These are phyloP conservation scores for Amanita rimosa DNA, from an alignment of 768 basidiomycete genomes.

Conservation along the genomic window DNA sequence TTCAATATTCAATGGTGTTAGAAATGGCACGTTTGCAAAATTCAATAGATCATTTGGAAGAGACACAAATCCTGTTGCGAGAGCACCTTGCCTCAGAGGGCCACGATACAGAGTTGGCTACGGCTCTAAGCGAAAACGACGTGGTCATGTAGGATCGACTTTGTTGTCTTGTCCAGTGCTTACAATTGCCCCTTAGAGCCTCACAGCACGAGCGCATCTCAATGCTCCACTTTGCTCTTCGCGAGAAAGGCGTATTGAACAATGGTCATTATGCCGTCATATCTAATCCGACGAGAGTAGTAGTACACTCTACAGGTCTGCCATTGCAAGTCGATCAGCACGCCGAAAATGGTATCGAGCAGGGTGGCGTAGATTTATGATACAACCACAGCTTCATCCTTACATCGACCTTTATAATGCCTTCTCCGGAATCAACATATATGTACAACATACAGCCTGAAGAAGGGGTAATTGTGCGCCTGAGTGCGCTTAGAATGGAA, in stretches of 20 bases:
- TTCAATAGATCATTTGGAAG: conserved; percentile 50
- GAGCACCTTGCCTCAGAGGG: conserved; percentile 28
- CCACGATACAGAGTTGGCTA: conserved; percentile 32
- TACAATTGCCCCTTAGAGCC: conserved; percentile 29
- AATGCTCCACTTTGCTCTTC: conserved; percentile 56
- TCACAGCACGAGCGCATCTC: conserved; percentile 70
- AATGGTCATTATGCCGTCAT: conserved; percentile 36
- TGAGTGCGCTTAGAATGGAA: not conserved
- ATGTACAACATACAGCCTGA: not conserved
- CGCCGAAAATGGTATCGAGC: not conserved
- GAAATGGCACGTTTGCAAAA: conserved; percentile 70
- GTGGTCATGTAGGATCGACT: conserved; percentile 45
- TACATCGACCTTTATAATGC: too few species aligned
- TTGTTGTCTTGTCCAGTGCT: not conserved
- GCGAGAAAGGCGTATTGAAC: conserved; percentile 43
- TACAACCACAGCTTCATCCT: not conserved
- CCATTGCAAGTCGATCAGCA: not conserved
- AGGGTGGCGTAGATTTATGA: not conserved
- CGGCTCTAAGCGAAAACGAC: conserved; percentile 63
- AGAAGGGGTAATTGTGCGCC: too few species aligned
- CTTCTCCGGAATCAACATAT: not conserved
- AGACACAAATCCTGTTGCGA: conserved; percentile 49
- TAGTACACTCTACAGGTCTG: not conserved
- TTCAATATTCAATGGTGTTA: conserved; percentile 24
- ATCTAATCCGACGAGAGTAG: not conserved